Evolutionary conservation across 1,284 basidiomycete genomes (phyloP), one percentile per base, ranked within the genome.

Genomic region (Ceratobasidium sp.): DNA sequence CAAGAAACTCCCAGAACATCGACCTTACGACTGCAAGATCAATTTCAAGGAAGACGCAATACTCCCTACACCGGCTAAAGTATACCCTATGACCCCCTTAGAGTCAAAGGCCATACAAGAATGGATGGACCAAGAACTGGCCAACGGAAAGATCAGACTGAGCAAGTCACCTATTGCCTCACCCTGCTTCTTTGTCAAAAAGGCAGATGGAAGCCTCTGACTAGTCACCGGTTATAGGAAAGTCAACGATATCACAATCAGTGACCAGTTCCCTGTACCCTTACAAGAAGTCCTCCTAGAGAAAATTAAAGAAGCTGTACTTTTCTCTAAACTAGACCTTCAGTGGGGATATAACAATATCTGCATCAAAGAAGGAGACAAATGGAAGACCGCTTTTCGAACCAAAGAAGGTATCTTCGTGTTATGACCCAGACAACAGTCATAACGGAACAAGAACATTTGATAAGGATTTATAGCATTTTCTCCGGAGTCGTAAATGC

Each of bases 281-380:
- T 76, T 71, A 9, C 57, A 61, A 38, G 38, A 15, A 33, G 57
- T 33, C 7, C 57, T 61, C 6, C 2, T 61, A 5, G 68, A 70
- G 3, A 61, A 62, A 23, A 6, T 78, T 1, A 46, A 50, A n/a
- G 59, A 56, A 2, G 56, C 54, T 3, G 73, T 40, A 28, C 23
- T 59, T 9, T 78, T 78, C 42, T n/a, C n/a, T 1, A 71, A 78
- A 38, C 26, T 78, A 17, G 56, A 78, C n/a, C 57, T 78, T 0
- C 1, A 68, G 3, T 59, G 56, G 38, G 77, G 77, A 13, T 78
- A 62, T 68, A 59, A 73, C 33, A 54, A 61, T 4, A 33, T 33
- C 33, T 4, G 33, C 1, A 33, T 33, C 33, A 33, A 33, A 4
- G 33, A 33, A 33, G 33, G 33, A 33, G 33, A 33, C 33, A 33